Evolutionary conservation across 2,329 filamentous ascomycete genomes (phyloP).

Genomic region (Ascocoryne sarcoides): DNA sequence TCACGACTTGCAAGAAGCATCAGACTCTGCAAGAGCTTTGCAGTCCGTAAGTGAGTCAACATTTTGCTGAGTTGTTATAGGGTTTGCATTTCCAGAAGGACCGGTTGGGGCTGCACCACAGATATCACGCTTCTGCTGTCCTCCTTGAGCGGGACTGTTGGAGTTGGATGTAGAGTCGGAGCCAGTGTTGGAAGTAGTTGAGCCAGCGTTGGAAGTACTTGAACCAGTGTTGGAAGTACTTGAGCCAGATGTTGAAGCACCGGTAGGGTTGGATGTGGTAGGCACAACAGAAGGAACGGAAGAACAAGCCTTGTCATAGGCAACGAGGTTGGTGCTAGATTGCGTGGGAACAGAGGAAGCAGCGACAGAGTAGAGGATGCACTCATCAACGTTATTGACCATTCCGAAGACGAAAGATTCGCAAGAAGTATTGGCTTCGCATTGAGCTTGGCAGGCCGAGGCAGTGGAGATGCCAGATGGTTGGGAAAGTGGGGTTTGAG

Average conservation of each 20-base stretch:
- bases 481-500: slow-evolving; percentile 9
- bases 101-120: slow-evolving; percentile 7
- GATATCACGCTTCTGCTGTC: slow-evolving; percentile 1
- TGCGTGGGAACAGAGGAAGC: slow-evolving; percentile 16
- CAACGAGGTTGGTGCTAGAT: slow-evolving; percentile 10
- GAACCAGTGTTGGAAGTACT: background rate
- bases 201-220: background rate
- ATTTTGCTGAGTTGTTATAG: background rate
- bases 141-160: background rate
- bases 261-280: slow-evolving; percentile 12
- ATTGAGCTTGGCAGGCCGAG: slow-evolving; percentile 9
- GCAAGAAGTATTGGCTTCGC: slow-evolving; percentile 10
- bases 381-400: slow-evolving; percentile 10
- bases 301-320: slow-evolving; percentile 14
- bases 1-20: background rate
- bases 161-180: background rate
- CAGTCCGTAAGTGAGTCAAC: background rate
- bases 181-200: background rate
- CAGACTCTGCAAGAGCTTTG: background rate
- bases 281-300: slow-evolving; percentile 12
- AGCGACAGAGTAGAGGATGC: slow-evolving; percentile 17
- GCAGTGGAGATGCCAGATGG: slow-evolving; percentile 13
- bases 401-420: slow-evolving; percentile 16
- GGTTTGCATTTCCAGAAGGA: background rate
- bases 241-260: background rate